These are phyloP conservation scores for Arabidopsis suecica DNA, from an alignment of 345 rosid genomes.

Conservation along the genomic window DNA sequence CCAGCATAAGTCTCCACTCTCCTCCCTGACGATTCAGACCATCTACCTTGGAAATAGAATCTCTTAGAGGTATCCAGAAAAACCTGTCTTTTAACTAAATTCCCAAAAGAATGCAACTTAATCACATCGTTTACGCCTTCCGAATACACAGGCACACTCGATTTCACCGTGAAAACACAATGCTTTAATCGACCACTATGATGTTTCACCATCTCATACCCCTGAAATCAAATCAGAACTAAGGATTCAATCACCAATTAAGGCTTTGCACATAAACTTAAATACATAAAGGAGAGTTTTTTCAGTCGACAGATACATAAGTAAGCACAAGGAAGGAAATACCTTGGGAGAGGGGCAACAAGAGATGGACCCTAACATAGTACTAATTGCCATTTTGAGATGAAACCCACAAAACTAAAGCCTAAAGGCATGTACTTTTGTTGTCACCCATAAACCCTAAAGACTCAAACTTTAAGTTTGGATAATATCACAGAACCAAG, in stretches of 20 bases:
- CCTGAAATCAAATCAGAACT: constrained; percentile 51
- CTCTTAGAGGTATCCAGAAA: constrained; percentile 48
- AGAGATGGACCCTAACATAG: constrained; percentile 63
- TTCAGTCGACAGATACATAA: constrained; percentile 4
- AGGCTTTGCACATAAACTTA: not conserved
- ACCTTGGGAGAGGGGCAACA: constrained; percentile 62
- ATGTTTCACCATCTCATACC: constrained; percentile 54
- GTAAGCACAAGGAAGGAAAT: constrained; percentile 4
- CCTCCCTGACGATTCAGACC: constrained; percentile 42
- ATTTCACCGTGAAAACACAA: constrained; percentile 47
- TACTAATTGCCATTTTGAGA: constrained; percentile 45
- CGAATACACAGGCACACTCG: constrained; percentile 33
- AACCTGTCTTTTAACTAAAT: constrained; percentile 40
- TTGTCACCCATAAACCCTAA: constrained; percentile 38
- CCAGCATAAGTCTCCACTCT: constrained; percentile 54
- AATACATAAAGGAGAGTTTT: not conserved
- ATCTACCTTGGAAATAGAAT: constrained; percentile 42
- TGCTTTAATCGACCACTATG: constrained; percentile 37
- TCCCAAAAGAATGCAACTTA: constrained; percentile 45
- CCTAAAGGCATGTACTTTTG: constrained; percentile 45
- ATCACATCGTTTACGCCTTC: constrained; percentile 42
- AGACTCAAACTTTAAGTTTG: constrained; percentile 17
- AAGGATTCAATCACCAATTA: constrained; percentile 5
- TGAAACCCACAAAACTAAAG: constrained; percentile 32
- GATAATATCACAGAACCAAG: constrained; percentile 28